Evolutionary conservation across 139 green algal genomes (phyloP).

Genomic region (Ettlia oleoabundans): DNA sequence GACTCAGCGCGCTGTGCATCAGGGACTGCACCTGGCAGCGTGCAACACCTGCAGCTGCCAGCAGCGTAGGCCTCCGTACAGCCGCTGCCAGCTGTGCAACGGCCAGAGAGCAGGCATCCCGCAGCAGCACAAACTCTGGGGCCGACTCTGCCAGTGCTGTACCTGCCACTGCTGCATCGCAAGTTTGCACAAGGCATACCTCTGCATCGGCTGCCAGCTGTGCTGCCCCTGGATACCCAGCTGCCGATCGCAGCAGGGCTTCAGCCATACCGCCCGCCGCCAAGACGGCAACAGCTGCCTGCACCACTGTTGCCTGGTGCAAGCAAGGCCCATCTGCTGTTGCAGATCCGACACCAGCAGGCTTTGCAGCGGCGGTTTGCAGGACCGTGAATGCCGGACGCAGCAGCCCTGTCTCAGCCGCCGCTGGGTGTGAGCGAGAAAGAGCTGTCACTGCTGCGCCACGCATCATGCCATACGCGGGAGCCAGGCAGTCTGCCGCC

Average conservation of each 20-base stretch:
- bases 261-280: constrained; percentile 8
- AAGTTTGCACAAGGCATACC: background rate
- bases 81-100: constrained; percentile 9
- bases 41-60: background rate
- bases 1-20: constrained; percentile 1
- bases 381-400: constrained; percentile 4
- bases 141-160: background rate
- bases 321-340: background rate
- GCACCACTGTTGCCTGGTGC: background rate
- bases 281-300: constrained; percentile 2
- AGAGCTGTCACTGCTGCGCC: background rate
- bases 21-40: constrained; percentile 1
- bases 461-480: constrained; percentile 5
- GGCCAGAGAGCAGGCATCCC: constrained; percentile 17
- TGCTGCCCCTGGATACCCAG: background rate
- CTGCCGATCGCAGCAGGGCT: constrained; percentile 7
- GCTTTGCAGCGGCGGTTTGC: background rate
- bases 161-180: background rate
- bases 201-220: constrained; percentile 4
- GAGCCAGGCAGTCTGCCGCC: background rate
- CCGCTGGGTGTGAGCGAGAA: background rate
- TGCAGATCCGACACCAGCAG: background rate
- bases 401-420: background rate
- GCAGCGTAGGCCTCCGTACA: background rate
- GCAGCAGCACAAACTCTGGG: background rate